Conservation (phyloP, 1,139 yeast species). For the Zygosaccharomyces sapae region DNA sequence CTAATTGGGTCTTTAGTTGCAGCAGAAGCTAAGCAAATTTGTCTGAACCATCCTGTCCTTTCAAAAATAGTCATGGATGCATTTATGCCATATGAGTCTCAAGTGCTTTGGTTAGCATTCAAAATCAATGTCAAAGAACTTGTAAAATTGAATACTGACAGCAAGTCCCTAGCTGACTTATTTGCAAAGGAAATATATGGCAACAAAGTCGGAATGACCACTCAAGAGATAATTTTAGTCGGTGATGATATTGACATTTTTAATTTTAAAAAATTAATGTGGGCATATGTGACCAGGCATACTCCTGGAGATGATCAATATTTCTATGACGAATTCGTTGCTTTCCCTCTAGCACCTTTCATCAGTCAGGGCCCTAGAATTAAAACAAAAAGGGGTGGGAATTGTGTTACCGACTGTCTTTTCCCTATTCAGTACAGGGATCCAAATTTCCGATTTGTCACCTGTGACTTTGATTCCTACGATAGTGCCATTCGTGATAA, state of each 20-base stretch:
- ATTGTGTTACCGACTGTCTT: conserved; percentile 25
- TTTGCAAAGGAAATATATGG: conserved; percentile 8
- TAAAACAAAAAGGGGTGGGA: conserved; percentile 23
- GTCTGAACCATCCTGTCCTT: conserved; percentile 11
- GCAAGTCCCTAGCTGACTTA: conserved; percentile 21
- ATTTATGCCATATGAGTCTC: conserved; percentile 27
- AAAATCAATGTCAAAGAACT: conserved; percentile 20
- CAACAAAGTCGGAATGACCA: too few relatives aligned
- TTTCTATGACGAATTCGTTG: conserved; percentile 17
- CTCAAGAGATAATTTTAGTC: conserved; percentile 17
- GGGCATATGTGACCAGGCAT: conserved; percentile 30
- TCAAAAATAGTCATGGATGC: conserved; percentile 16
- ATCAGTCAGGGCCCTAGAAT: conserved; percentile 19
- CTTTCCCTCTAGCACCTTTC: conserved; percentile 28
- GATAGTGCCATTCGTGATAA: too few relatives aligned
- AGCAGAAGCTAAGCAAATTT: conserved; percentile 18
- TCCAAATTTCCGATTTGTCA: neutral
- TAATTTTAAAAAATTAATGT: conserved; percentile 22
- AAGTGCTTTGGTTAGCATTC: conserved; percentile 25
- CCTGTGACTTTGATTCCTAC: too few relatives aligned
- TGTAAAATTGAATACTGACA: conserved; percentile 17
- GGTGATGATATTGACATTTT: conserved; percentile 29
- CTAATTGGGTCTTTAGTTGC: conserved; percentile 25
- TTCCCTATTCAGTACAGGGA: conserved; percentile 18
- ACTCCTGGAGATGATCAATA: conserved; percentile 24